A percentile compares a stretch with the other conserved stretches of the same genome.
Evolutionary conservation across 345 rosid genomes (phyloP).

Genomic region (Pistacia integerrima): DNA sequence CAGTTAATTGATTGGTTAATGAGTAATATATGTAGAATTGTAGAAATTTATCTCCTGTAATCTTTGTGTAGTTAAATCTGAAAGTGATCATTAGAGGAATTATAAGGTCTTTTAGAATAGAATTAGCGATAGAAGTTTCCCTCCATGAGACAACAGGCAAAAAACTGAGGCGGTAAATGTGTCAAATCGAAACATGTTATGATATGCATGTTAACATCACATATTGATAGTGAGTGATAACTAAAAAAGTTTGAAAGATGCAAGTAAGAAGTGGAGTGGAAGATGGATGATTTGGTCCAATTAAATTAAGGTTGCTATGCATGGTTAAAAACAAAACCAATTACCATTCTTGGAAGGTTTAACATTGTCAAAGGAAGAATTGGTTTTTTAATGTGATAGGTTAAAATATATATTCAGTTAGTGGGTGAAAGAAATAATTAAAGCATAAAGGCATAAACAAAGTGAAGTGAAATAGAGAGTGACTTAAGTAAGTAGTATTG

Average conservation of each 20-base stretch:
- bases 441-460: neutral
- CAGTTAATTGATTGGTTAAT: too few species aligned
- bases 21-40: too few species aligned
- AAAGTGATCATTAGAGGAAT: too few species aligned
- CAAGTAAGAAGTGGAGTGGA: neutral
- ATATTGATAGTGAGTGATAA: neutral
- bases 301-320: too few species aligned
- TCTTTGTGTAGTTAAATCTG: neutral
- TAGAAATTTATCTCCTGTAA: too few species aligned
- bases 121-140: neutral
- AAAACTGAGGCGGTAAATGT: neutral
- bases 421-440: neutral
- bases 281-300: neutral
- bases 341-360: neutral
- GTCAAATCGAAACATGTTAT: neutral
- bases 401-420: too few species aligned
- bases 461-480: neutral
- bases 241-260: neutral
- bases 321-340: too few species aligned
- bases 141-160: neutral
- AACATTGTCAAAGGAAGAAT: neutral
- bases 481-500: neutral
- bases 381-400: neutral
- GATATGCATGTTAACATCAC: neutral
- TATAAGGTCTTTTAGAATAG: too few species aligned